Conservation (phyloP, 306 rosid genomes). For the Casuarina equisetifolia region DNA sequence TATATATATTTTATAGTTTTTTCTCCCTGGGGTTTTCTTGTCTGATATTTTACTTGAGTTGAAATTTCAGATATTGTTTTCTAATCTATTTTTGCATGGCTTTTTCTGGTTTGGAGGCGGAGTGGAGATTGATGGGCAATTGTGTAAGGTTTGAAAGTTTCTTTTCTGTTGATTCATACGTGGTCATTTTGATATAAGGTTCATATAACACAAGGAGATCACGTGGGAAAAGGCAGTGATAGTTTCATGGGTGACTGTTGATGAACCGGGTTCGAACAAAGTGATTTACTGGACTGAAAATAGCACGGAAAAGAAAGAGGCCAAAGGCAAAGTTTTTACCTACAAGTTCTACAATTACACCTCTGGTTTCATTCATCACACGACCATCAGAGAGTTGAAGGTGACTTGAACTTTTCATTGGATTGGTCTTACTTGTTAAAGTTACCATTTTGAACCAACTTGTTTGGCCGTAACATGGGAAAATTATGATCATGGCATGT, state of each 20-base stretch:
- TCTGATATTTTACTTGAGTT: too few relatives aligned
- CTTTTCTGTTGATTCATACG: not conserved
- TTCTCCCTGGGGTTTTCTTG: too few relatives aligned
- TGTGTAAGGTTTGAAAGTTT: not conserved
- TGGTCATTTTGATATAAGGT: conserved; percentile 47
- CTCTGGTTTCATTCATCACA: conserved; percentile 76
- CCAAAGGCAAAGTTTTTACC: conserved; percentile 42
- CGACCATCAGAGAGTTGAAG: conserved; percentile 44
- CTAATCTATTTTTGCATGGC: too few relatives aligned
- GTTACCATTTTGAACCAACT: too few relatives aligned
- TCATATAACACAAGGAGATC: conserved; percentile 86
- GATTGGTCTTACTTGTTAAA: not conserved
- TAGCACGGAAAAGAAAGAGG: conserved; percentile 28
- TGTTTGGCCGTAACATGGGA: too few relatives aligned
- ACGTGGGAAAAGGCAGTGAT: conserved; percentile 59
- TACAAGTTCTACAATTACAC: conserved; percentile 62
- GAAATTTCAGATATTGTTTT: not conserved
- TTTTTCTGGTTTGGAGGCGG: not conserved
- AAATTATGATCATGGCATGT: too few relatives aligned
- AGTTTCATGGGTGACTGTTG: conserved; percentile 67
- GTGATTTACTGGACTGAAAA: conserved; percentile 58
- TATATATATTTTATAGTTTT: too few relatives aligned
- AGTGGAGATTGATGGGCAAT: too few relatives aligned
- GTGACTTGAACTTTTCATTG: conserved; percentile 9
- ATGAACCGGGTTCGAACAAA: conserved; percentile 58